Base-by-base conservation (phyloP, 129 eudicot species). In the Tagetes patula region DNA sequence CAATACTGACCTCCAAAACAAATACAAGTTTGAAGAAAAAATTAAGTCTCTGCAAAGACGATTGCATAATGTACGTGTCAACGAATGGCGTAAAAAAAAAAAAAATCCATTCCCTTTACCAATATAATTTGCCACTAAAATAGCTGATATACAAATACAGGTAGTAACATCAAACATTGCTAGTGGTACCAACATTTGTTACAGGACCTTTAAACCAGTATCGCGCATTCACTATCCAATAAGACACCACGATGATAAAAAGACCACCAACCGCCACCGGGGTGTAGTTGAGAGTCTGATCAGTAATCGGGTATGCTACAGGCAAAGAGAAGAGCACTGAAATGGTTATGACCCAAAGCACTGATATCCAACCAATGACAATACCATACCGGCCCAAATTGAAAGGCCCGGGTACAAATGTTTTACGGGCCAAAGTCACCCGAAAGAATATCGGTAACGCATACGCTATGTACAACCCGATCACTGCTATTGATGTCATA, bases 231-330 rank as follows among this genome's bases (percentile, higher is more conserved):
- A 95, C 64, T 9, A 90, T 39, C 99, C 99, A 95, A 71, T 82
- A 86, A 6, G 82, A 80, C 47, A 90, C 82, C 0, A 82, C 79
- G 14, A 95, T 82, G 40, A 91, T 39, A 36, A 95, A 70, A 1
- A 95, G 86, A 39, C 96, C 94, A 14, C 96, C 97, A 38, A 95
- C 97, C 20, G 99, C 99, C 53, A 88, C 99, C 0, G 99, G 99
- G 2, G 99, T 90, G 74, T 95, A 95, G 78, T 95, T 95, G 65
- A 95, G 91, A 39, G 86, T 90, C 78, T 90, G 80, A 30, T 65
- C 75, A 0, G 91, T 88, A 6, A 95, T 66, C 4, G 99, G 99
- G 76, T 95, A 95, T 0, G 93, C 86, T 20, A 95, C 94, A 0
- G 99, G 99, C 77, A 95, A 81, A 11, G 99, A 95, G 72, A 95